These are phyloP conservation scores for Arxiozyma bovina DNA, from an alignment of 1,139 yeast genomes.

Conservation along the genomic window DNA sequence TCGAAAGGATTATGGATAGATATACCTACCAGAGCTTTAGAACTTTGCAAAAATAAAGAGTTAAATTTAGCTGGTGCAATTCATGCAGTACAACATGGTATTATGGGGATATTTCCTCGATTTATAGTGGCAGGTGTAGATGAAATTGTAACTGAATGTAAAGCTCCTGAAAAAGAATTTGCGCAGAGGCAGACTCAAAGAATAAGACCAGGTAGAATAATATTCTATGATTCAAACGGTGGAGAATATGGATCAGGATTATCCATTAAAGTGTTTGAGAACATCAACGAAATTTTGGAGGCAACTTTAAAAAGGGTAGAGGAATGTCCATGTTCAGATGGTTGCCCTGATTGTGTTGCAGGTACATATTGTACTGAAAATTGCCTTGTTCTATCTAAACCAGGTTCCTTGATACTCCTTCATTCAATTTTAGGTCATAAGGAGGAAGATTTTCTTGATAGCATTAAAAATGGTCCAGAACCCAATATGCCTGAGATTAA, in stretches of 20 bases:
- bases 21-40: slow-evolving; percentile 57
- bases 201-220: slow-evolving; percentile 74
- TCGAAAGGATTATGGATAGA: slow-evolving; percentile 92
- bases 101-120: slow-evolving; percentile 69
- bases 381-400: slow-evolving; percentile 75
- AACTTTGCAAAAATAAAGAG: slow-evolving; percentile 44
- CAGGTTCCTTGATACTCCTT: slow-evolving; percentile 71
- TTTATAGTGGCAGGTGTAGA: slow-evolving; percentile 55
- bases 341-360: slow-evolving; percentile 79
- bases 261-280: slow-evolving; percentile 68
- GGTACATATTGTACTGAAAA: slow-evolving; percentile 72
- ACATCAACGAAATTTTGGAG: slow-evolving; percentile 54
- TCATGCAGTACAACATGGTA: slow-evolving; percentile 93
- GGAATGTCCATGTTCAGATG: slow-evolving; percentile 71
- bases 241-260: slow-evolving; percentile 74
- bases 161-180: slow-evolving; percentile 93
- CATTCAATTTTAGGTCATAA: slow-evolving; percentile 40
- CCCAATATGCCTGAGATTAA: slow-evolving; percentile 58
- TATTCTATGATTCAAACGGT: slow-evolving; percentile 76
- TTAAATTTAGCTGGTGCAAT: slow-evolving; percentile 79
- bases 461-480: slow-evolving; percentile 74
- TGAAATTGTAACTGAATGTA: slow-evolving; percentile 86
- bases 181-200: slow-evolving; percentile 60
- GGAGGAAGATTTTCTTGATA: slow-evolving; percentile 38
- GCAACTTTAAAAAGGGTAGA: slow-evolving; percentile 52